Conservation (phyloP, 2,329 filamentous ascomycete genomes). For the Dactylellina cionopaga region DNA sequence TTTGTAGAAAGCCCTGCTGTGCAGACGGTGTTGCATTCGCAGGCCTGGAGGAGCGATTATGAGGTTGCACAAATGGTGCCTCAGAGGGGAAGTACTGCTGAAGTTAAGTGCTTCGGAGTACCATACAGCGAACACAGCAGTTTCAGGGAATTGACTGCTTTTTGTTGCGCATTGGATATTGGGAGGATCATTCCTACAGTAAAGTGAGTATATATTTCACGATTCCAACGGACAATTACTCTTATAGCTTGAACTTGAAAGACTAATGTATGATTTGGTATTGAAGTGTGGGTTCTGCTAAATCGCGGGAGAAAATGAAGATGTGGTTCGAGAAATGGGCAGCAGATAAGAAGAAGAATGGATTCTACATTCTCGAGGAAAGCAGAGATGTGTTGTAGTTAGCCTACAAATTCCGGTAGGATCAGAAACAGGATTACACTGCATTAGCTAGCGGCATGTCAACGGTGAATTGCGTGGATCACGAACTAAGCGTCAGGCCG, state of each 20-base stretch:
- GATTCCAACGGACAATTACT: too few relatives aligned
- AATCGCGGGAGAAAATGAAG: constrained; percentile 71
- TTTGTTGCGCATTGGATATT: constrained; percentile 85
- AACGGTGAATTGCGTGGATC: too few relatives aligned
- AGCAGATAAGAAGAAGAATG: constrained; percentile 71
- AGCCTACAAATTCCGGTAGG: neutral
- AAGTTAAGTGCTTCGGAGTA: constrained; percentile 89
- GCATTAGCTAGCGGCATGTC: constrained; percentile 14
- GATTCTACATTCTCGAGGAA: constrained; percentile 65
- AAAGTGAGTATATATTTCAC: constrained; percentile 65
- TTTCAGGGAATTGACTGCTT: constrained; percentile 93
- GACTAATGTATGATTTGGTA: neutral
- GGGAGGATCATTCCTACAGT: constrained; percentile 93
- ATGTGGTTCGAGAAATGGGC: constrained; percentile 69
- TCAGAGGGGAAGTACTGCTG: constrained; percentile 81
- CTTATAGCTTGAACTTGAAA: too few relatives aligned
- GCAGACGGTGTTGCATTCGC: constrained; percentile 71
- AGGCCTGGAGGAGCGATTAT: constrained; percentile 80
- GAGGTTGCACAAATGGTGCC: constrained; percentile 76
- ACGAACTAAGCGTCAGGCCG: too few relatives aligned
- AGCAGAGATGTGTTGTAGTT: constrained; percentile 53
- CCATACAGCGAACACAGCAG: constrained; percentile 96
- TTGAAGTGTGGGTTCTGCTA: constrained; percentile 69
- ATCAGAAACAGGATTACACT: constrained; percentile 4
- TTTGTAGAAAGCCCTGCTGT: constrained; percentile 72